Evolutionary conservation across 441 rosid species (phyloP).

Genomic region (Raphanus hybrid): DNA sequence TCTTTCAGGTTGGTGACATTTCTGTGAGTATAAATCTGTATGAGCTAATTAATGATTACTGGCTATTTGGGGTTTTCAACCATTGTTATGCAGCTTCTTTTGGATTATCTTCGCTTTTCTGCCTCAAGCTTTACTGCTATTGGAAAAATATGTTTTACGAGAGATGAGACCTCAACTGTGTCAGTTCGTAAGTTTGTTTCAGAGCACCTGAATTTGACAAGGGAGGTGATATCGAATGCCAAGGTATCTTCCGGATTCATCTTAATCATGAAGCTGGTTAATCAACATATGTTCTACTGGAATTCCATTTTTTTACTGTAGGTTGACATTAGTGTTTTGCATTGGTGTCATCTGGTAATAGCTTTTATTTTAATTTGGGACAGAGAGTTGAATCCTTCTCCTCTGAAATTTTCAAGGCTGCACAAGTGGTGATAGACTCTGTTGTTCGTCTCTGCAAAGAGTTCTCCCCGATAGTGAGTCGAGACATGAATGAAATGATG

Average conservation of each 20-base stretch:
- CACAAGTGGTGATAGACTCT: conserved; percentile 62
- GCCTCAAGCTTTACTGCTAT: conserved; percentile 55
- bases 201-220: conserved; percentile 67
- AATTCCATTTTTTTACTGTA: not conserved
- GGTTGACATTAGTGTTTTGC: conserved; percentile 16
- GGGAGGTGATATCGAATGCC: conserved; percentile 51
- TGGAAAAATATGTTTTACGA: conserved; percentile 46
- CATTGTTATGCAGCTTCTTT: conserved; percentile 66
- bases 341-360: conserved; percentile 11
- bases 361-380: conserved; percentile 22
- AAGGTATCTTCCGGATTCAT: conserved; percentile 55
- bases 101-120: conserved; percentile 61
- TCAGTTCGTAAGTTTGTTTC: conserved; percentile 58
- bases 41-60: conserved; percentile 1
- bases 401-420: conserved; percentile 64
- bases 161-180: conserved; percentile 44
- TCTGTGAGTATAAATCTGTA: not conserved
- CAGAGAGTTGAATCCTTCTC: conserved; percentile 66
- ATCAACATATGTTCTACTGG: conserved; percentile 4
- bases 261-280: conserved; percentile 12
- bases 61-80: conserved; percentile 13
- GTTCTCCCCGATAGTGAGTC: conserved; percentile 45
- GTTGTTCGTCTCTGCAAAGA: conserved; percentile 65
- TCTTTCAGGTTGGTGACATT: conserved; percentile 62
- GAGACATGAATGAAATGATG: conserved; percentile 45